phyloP scores from a whole-genome alignment of 371 early-diverging fungal species.

The Chytridium lagenaria region DNA sequence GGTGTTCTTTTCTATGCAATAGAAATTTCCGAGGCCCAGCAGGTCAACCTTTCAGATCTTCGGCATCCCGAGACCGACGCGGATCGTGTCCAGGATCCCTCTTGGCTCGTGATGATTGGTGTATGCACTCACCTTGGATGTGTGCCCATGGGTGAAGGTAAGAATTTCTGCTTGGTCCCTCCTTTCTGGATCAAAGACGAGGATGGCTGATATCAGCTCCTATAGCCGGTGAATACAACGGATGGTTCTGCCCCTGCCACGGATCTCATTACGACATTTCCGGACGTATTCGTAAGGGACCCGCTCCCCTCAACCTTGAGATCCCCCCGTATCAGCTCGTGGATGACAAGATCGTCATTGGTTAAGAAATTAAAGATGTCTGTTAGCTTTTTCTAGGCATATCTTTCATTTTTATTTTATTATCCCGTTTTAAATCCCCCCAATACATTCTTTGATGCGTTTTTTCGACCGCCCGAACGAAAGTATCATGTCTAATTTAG shows the following conservation, averaged over 20 bases:
- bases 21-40: constrained; percentile 94
- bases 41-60: constrained; percentile 76
- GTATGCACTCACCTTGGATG: constrained; percentile 99
- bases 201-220: constrained; percentile 1
- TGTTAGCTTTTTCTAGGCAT: no score
- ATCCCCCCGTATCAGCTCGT: constrained; percentile 77
- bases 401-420: no score
- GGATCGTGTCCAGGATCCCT: constrained; percentile 89
- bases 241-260: constrained; percentile 99
- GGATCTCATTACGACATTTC: constrained; percentile 96
- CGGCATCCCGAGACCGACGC: constrained; percentile 93
- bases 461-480: no score
- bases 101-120: constrained; percentile 97
- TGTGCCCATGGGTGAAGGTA: constrained; percentile 94
- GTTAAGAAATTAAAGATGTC: no score
- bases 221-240: constrained; percentile 92
- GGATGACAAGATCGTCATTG: constrained; percentile 50
- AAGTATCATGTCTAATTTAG: no score
- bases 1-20: constrained; percentile 1
- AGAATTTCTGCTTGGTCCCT: constrained; percentile 22
- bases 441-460: no score
- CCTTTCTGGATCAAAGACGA: no score
- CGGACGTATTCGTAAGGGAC: constrained; percentile 97
- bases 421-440: no score
- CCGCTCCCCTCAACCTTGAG: constrained; percentile 97